Evolutionary conservation across 2,329 filamentous ascomycete species (phyloP).

Genomic region (Colletotrichum eleusines): DNA sequence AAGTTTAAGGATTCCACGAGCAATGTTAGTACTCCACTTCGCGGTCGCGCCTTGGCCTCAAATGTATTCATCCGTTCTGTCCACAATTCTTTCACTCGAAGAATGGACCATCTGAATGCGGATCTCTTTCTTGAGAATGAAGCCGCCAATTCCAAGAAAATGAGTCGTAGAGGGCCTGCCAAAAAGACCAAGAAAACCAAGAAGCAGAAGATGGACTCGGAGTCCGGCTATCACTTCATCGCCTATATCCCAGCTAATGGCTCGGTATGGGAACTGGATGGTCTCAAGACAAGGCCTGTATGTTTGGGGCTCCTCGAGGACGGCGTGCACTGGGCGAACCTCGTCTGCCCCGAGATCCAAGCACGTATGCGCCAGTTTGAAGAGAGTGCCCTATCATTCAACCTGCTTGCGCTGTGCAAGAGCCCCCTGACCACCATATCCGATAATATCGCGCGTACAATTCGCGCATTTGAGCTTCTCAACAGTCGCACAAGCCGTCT

Average conservation of each 20-base stretch:
- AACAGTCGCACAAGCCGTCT: conserved; percentile 52
- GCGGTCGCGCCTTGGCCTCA: conserved; percentile 80
- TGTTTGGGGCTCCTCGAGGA: conserved; percentile 64
- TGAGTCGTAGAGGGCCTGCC: conserved; percentile 50
- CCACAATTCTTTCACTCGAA: conserved; percentile 89
- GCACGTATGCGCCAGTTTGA: conserved; percentile 76
- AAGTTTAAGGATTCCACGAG: conserved; percentile 80
- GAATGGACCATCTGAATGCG: conserved; percentile 80
- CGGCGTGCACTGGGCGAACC: conserved; percentile 71
- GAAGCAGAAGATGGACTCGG: conserved; percentile 59
- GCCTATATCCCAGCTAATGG: conserved; percentile 85
- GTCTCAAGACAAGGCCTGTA: conserved; percentile 78
- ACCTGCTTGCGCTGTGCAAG: conserved; percentile 79
- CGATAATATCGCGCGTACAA: conserved; percentile 58
- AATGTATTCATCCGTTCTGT: conserved; percentile 82
- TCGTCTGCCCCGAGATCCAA: conserved; percentile 74
- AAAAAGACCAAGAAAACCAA: conserved; percentile 55
- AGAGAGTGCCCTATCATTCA: conserved; percentile 78
- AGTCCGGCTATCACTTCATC: conserved; percentile 87
- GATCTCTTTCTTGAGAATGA: conserved; percentile 75
- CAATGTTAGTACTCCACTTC: conserved; percentile 75
- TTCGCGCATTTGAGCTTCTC: conserved; percentile 56
- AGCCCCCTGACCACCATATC: conserved; percentile 69
- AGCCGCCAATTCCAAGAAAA: conserved; percentile 55
- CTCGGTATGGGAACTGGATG: conserved; percentile 89